Evolutionary conservation across 129 eudicot species (phyloP).

Genomic region (Flaveria sonorensis): DNA sequence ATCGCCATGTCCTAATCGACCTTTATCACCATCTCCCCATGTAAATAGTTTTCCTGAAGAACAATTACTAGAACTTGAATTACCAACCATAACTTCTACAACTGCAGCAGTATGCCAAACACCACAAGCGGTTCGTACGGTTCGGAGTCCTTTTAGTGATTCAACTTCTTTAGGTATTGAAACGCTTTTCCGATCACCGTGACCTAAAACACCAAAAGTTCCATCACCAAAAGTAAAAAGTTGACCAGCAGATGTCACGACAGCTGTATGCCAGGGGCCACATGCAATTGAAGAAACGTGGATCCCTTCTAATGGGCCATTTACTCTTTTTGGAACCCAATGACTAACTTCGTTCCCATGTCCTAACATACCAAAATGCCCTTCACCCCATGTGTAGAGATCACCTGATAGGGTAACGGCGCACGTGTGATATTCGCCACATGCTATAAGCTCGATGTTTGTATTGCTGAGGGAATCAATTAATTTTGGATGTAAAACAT

Average conservation of each 20-base stretch:
- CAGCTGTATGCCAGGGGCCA: conserved; percentile 98
- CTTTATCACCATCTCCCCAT: conserved; percentile 96
- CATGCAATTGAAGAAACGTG: conserved; percentile 69
- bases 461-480: conserved; percentile 58
- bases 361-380: conserved; percentile 74
- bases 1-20: conserved; percentile 85
- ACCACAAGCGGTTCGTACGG: conserved; percentile 84
- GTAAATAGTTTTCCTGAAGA: conserved; percentile 73
- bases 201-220: conserved; percentile 92
- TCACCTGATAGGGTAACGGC: conserved; percentile 88
- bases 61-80: conserved; percentile 43
- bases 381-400: conserved; percentile 93
- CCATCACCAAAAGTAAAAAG: conserved; percentile 92
- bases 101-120: conserved; percentile 97
- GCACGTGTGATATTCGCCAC: conserved; percentile 90
- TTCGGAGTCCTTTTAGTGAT: conserved; percentile 58
- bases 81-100: conserved; percentile 50
- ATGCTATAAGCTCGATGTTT: conserved; percentile 71
- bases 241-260: conserved; percentile 69
- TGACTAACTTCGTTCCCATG: conserved; percentile 73
- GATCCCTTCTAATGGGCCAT: conserved; percentile 71
- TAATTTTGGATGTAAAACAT: conserved; percentile 72
- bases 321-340: conserved; percentile 83
- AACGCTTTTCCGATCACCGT: conserved; percentile 54
- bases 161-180: conserved; percentile 76